Evolutionary conservation across 352 stramenopile genomes (phyloP).

Genomic region (Phytophthora pistaciae): DNA sequence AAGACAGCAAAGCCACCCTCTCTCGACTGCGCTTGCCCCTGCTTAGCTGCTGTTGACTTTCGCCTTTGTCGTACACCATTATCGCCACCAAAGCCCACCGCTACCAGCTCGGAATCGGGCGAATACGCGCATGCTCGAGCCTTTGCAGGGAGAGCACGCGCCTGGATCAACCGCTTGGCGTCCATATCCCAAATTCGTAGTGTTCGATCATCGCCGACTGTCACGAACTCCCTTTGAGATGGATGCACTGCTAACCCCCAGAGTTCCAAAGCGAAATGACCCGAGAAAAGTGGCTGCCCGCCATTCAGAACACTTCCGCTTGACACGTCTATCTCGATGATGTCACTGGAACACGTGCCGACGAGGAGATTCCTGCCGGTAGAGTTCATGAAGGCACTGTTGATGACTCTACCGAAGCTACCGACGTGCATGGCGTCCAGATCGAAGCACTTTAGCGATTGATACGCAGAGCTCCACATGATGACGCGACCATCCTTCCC

Average conservation of each 20-base stretch:
- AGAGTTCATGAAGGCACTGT: slow-evolving; percentile 52
- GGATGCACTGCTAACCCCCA: slow-evolving; percentile 89
- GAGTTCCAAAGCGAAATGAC: slow-evolving; percentile 78
- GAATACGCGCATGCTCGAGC: slow-evolving; percentile 88
- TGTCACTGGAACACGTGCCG: slow-evolving; percentile 89
- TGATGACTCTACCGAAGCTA: slow-evolving; percentile 51
- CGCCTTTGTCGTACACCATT: slow-evolving; percentile 52
- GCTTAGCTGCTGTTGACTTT: slow-evolving; percentile 22
- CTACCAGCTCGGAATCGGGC: slow-evolving; percentile 86
- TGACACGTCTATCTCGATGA: slow-evolving; percentile 76
- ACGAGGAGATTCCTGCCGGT: slow-evolving; percentile 73
- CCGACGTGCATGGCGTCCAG: slow-evolving; percentile 45
- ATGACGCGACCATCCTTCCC: slow-evolving; percentile 80
- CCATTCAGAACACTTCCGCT: slow-evolving; percentile 47
- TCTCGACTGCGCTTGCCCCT: slow-evolving; percentile 37
- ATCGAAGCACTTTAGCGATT: slow-evolving; percentile 79
- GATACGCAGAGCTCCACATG: slow-evolving; percentile 70
- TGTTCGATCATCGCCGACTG: slow-evolving; percentile 83
- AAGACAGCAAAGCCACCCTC: slow-evolving; percentile 65
- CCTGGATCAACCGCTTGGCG: slow-evolving; percentile 47
- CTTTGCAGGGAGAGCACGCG: slow-evolving; percentile 51
- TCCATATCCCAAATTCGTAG: slow-evolving; percentile 89
- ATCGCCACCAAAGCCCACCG: slow-evolving; percentile 80
- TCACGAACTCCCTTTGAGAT: slow-evolving; percentile 62
- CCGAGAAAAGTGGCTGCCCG: slow-evolving; percentile 57